phyloP scores from a whole-genome alignment of 1,284 basidiomycete genomes.

The Cryptococcus amylolentus region DNA sequence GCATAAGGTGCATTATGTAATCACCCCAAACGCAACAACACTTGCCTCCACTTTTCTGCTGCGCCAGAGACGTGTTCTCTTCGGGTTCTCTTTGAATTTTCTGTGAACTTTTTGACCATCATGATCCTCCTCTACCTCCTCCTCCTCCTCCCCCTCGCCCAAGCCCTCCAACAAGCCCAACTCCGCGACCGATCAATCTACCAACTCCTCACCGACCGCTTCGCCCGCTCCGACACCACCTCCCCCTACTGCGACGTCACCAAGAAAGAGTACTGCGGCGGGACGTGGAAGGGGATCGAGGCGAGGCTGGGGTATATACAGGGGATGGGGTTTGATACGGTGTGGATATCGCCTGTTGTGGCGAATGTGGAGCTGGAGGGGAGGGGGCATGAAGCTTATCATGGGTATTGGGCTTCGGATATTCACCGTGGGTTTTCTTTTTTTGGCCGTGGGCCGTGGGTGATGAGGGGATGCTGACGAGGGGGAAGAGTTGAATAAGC shows the following conservation, averaged over 20 bases:
- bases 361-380: conserved; percentile 42
- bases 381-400: conserved; percentile 44
- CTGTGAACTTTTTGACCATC: too few relatives aligned
- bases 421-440: conserved; percentile 28
- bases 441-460: not conserved
- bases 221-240: conserved; percentile 34
- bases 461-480: conserved; percentile 18
- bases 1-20: too few relatives aligned
- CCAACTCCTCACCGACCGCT: conserved; percentile 49
- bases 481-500: conserved; percentile 47
- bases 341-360: conserved; percentile 53
- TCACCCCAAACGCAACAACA: too few relatives aligned
- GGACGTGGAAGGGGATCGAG: conserved; percentile 48
- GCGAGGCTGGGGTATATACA: conserved; percentile 45
- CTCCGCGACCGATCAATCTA: conserved; percentile 46
- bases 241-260: conserved; percentile 30
- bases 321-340: conserved; percentile 50
- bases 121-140: conserved; percentile 5
- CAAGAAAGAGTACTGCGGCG: conserved; percentile 43
- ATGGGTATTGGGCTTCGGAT: conserved; percentile 51
- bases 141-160: conserved; percentile 19
- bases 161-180: conserved; percentile 10
- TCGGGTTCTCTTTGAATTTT: too few relatives aligned
- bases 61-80: conserved; percentile 4
- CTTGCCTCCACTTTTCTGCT: too few relatives aligned